phyloP scores from a whole-genome alignment of 1,139 yeast genomes.

The Yamadazyma taylorii region DNA sequence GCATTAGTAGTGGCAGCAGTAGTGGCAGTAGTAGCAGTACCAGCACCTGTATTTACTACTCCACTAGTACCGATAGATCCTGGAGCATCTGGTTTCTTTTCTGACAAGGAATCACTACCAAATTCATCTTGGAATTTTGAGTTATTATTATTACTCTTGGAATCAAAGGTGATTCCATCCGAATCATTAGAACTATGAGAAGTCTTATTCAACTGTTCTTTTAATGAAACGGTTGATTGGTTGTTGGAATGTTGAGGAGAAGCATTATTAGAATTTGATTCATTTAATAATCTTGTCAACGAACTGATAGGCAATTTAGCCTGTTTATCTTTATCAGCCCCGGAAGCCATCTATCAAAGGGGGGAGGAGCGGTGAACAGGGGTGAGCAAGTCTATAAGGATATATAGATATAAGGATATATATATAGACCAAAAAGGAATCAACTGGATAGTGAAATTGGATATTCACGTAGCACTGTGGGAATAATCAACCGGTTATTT shows the following conservation, averaged over 20 bases:
- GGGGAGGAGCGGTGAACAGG: too few relatives aligned
- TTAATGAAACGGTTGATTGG: conserved; percentile 24
- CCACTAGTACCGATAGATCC: too few relatives aligned
- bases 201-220: conserved; percentile 11
- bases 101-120: background rate
- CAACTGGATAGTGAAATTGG: too few relatives aligned
- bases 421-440: too few relatives aligned
- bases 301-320: conserved; percentile 25
- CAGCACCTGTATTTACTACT: too few relatives aligned
- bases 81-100: background rate
- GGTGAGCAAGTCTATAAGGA: too few relatives aligned
- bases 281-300: conserved; percentile 45
- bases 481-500: too few relatives aligned
- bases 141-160: conserved; percentile 7
- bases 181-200: conserved; percentile 17
- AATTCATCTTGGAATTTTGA: background rate
- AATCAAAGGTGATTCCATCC: conserved; percentile 19
- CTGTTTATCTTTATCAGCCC: conserved; percentile 7
- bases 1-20: background rate
- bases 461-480: too few relatives aligned
- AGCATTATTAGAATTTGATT: conserved; percentile 30
- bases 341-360: too few relatives aligned
- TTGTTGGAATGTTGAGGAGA: conserved; percentile 28
- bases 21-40: background rate
- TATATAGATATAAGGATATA: too few relatives aligned